phyloP scores from a whole-genome alignment of 108 stramenopile species.

The Skeletonema menzelii region DNA sequence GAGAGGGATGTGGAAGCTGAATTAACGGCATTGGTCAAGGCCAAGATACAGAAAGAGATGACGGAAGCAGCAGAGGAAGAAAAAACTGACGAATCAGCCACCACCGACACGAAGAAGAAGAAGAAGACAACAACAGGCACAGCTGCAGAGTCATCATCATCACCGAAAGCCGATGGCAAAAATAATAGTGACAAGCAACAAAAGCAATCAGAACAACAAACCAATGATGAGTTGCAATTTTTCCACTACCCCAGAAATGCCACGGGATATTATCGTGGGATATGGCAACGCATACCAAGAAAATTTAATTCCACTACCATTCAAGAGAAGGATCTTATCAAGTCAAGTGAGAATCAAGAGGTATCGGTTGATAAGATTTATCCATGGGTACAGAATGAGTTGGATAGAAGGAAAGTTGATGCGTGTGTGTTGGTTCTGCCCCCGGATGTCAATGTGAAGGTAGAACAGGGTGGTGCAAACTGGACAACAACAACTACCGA shows the following conservation, averaged over 20 bases:
- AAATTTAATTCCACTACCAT: constrained; percentile 3
- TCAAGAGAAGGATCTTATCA: background rate
- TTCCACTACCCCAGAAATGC: constrained; percentile 86
- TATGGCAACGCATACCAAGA: constrained; percentile 53
- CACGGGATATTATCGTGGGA: constrained; percentile 84
- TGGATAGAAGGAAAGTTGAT: constrained; percentile 26
- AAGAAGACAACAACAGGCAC: background rate
- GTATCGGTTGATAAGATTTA: constrained; percentile 18
- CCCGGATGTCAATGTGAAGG: constrained; percentile 30
- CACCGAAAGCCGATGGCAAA: background rate
- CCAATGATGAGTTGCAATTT: constrained; percentile 29
- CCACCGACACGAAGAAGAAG: background rate
- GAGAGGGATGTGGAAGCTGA: constrained; percentile 53
- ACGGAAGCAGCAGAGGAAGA: background rate
- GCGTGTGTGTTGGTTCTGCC: constrained; percentile 61
- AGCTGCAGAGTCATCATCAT: background rate
- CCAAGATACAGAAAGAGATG: constrained; percentile 15
- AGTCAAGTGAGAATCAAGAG: background rate
- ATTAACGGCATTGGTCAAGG: constrained; percentile 51
- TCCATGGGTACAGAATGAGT: constrained; percentile 24
- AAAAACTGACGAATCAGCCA: constrained; percentile 1
- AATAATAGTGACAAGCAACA: background rate
- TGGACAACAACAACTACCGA: constrained; percentile 15
- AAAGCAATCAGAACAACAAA: background rate
- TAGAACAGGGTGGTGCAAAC: constrained; percentile 1